A percentile compares a stretch with the other conserved stretches of the same genome.
These are phyloP conservation scores for Plantago lanceolata DNA, from an alignment of 305 asterid species.

Conservation along the genomic window DNA sequence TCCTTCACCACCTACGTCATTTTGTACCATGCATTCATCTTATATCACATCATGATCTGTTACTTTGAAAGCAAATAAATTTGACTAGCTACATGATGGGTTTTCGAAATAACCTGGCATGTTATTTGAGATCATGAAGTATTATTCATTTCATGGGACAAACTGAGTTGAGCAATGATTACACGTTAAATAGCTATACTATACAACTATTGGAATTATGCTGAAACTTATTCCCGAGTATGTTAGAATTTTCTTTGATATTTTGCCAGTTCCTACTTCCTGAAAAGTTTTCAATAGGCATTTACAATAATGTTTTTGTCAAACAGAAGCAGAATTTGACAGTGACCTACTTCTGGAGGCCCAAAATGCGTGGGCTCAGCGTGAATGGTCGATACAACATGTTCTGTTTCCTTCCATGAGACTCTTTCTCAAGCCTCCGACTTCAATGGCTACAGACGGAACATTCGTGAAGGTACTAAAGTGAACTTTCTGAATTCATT, in stretches of 20 bases:
- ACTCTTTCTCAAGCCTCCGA: constrained; percentile 83
- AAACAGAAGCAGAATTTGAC: constrained; percentile 36
- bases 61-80: too few relatives aligned
- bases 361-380: constrained; percentile 91
- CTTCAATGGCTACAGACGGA: constrained; percentile 86
- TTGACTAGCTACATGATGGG: too few relatives aligned
- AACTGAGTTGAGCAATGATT: too few relatives aligned
- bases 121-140: too few relatives aligned
- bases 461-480: constrained; percentile 77
- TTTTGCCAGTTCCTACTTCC: constrained; percentile 1
- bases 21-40: too few relatives aligned
- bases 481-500: constrained; percentile 9
- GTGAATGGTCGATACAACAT: constrained; percentile 97
- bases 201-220: not conserved
- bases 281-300: not conserved
- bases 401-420: constrained; percentile 83
- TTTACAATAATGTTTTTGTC: constrained; percentile 9
- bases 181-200: too few relatives aligned
- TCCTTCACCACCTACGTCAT: too few relatives aligned
- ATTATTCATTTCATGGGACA: too few relatives aligned
- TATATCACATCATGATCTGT: too few relatives aligned
- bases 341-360: constrained; percentile 77
- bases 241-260: constrained; percentile 6
- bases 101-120: too few relatives aligned
- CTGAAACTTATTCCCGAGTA: too few relatives aligned